A percentile compares a stretch with the other conserved stretches of the same genome.
These are phyloP conservation scores for Coemansia javaensis DNA, from an alignment of 192 early-diverging fungal species.

Conservation along the genomic window DNA sequence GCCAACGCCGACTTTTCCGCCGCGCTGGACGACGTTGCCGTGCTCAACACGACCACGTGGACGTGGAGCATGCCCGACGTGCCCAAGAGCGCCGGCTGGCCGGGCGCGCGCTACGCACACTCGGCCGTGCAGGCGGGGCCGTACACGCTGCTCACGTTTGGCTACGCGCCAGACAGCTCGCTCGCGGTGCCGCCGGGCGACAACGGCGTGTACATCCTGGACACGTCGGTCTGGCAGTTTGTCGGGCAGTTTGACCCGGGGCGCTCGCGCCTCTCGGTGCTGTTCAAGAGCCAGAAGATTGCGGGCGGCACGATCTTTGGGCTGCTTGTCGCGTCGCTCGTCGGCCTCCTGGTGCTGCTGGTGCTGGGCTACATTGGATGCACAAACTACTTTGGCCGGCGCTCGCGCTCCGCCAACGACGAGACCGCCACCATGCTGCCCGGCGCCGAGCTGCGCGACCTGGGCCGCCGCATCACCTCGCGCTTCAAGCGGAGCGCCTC, in stretches of 20 bases:
- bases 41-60: conserved; percentile 47
- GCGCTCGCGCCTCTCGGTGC: conserved; percentile 17
- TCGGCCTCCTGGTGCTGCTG: conserved; percentile 22
- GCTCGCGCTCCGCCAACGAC: conserved; percentile 25
- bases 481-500: conserved; percentile 21
- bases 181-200: conserved; percentile 6
- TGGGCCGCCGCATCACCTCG: conserved; percentile 31
- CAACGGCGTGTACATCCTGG: conserved; percentile 37
- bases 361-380: conserved; percentile 32
- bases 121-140: conserved; percentile 35
- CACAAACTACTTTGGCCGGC: conserved; percentile 44
- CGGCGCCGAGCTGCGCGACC: conserved; percentile 23
- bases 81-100: conserved; percentile 4
- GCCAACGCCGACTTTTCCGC: conserved; percentile 16
- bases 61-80: conserved; percentile 22
- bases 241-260: conserved; percentile 29
- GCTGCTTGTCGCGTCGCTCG: conserved; percentile 30
- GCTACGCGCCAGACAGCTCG: conserved; percentile 4
- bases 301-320: conserved; percentile 46
- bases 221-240: conserved; percentile 37
- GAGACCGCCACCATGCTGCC: conserved; percentile 29
- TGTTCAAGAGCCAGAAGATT: conserved; percentile 15
- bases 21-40: conserved; percentile 41
- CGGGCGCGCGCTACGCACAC: conserved; percentile 37
- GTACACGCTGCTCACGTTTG: conserved; percentile 42